Evolutionary conservation across 164 flowering plant species (phyloP), one percentile per base, ranked within the genome.

Genomic region (Warburgia ugandensis): DNA sequence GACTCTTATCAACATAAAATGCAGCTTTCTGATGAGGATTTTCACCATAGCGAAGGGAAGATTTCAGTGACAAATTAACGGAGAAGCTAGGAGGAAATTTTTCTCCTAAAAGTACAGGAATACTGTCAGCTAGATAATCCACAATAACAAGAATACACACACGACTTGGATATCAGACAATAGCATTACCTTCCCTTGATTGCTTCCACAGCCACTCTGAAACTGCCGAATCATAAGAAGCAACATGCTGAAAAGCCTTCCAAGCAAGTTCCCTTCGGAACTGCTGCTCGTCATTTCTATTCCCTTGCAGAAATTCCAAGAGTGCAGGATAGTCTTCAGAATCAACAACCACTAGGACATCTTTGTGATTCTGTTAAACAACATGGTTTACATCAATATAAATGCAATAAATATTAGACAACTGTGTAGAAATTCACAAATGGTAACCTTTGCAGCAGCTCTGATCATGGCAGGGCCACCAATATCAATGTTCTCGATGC

Each of bases 391-490:
- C 17, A 26, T 4, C n/a, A 35, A 22, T 22, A 14, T 5, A 29
- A 46, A 30, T 4, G 16, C 27, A 42, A n/a, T n/a, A n/a, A n/a
- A n/a, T n/a, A n/a, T 12, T 37, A 13, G 17, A 37, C 17, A 16
- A 5, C 1, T 37, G 14, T 37, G 41, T 14, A 28, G 27, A 21
- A 6, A 20, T 23, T 16, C 23, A 6, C 14, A 17, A 33, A 0
- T 21, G 28, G 29, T 16, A 45, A 88, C 95, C 97, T 94, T 94
- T 52, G 97, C 99, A 54, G 99, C 97, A 58, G 97, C 99, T 83
- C 99, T 81, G 33, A 94, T 94, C 99, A 89, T 86, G 55, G 97
- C 73, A 61, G 96, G 99, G 32, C 99, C 99, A 68, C 99, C 99
- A 69, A 94, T 94, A 65, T 94, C 97, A 65, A 89, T 84, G 63